These are phyloP conservation scores for Cystobasidiaceae sp. DNA, from an alignment of 1,284 basidiomycete genomes.

Conservation along the genomic window DNA sequence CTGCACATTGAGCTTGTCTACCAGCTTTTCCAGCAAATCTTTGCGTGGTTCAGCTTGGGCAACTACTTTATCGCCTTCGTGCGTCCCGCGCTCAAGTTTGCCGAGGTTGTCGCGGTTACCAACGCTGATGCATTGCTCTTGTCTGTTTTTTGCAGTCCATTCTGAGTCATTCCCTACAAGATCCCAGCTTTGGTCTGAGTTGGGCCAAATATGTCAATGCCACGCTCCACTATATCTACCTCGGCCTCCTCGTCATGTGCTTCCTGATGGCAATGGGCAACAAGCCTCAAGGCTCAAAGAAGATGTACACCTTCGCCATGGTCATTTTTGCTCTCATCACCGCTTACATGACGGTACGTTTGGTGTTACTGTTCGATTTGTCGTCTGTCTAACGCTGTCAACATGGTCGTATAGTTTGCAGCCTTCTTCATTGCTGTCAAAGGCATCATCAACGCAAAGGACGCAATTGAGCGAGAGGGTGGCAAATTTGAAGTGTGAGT, in stretches of 20 bases:
- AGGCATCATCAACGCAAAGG: conserved; percentile 56
- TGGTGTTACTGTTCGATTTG: background rate
- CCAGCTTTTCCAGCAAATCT: conserved; percentile 81
- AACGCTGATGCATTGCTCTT: conserved; percentile 46
- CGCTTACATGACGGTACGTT: conserved; percentile 78
- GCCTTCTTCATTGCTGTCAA: conserved; percentile 75
- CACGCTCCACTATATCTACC: conserved; percentile 77
- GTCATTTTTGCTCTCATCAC: conserved; percentile 82
- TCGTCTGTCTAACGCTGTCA: background rate
- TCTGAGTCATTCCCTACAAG: conserved; percentile 65
- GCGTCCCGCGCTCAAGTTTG: conserved; percentile 30
- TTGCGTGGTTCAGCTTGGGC: conserved; percentile 59
- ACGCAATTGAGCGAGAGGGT: conserved; percentile 52
- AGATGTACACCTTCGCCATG: conserved; percentile 73
- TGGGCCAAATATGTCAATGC: conserved; percentile 56
- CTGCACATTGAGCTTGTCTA: conserved; percentile 92
- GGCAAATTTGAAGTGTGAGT: conserved; percentile 54
- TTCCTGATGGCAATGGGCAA: conserved; percentile 89
- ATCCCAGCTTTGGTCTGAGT: conserved; percentile 59
- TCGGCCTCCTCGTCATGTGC: conserved; percentile 79
- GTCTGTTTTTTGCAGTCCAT: conserved; percentile 51
- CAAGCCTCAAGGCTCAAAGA: conserved; percentile 78
- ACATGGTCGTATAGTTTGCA: conserved; percentile 54
- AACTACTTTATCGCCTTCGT: conserved; percentile 86
- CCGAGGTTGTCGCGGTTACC: conserved; percentile 33